Conservation (phyloP, 306 rosid genomes). For the Quercus wislizeni region DNA sequence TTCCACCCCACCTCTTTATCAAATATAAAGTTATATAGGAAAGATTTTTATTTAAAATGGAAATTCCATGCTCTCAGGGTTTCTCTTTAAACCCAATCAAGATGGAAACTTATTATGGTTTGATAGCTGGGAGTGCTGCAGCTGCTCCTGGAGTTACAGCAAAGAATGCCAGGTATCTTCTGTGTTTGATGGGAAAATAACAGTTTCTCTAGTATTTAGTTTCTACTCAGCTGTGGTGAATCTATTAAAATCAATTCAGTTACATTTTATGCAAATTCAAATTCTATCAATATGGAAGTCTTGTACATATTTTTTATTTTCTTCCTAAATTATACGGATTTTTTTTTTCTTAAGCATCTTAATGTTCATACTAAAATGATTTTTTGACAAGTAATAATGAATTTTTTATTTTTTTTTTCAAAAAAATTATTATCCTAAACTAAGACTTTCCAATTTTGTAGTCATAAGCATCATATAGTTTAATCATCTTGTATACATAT, state of each 20-base stretch:
- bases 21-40: background rate
- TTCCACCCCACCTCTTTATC: background rate
- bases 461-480: background rate
- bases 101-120: constrained; percentile 41
- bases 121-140: constrained; percentile 56
- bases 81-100: constrained; percentile 58
- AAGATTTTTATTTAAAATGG: background rate
- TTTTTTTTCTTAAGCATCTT: background rate
- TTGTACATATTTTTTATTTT: background rate
- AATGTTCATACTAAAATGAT: too few species aligned
- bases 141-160: constrained; percentile 49
- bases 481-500: background rate
- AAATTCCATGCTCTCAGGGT: constrained; percentile 41
- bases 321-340: background rate
- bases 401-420: too few species aligned
- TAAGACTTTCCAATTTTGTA: background rate
- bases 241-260: background rate
- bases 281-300: background rate
- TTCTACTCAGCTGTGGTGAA: background rate
- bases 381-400: too few species aligned
- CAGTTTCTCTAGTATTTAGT: constrained; percentile 5
- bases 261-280: background rate
- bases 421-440: too few species aligned
- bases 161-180: constrained; percentile 60
- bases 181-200: background rate